Evolutionary conservation across 2,329 filamentous ascomycete genomes (phyloP), one percentile per base, ranked within the genome.

Genomic region (Aspergillus persii): DNA sequence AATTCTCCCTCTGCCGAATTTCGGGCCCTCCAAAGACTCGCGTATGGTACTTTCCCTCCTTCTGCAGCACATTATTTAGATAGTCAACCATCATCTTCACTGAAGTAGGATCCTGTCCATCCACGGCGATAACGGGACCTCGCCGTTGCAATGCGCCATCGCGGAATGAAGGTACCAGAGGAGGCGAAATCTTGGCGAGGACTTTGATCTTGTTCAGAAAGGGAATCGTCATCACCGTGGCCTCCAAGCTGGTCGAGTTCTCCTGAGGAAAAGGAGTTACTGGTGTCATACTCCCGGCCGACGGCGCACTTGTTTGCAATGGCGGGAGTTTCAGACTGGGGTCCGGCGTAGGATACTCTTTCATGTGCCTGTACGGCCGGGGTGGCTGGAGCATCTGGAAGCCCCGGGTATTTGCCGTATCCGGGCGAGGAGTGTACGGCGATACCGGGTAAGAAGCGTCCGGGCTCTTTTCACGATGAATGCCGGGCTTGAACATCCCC

Each of bases 51-150:
- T 83, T 83, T 5, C 77, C 79, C 61, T 83, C 81, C 44, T 80
- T 83, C 51, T 75, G 75, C 50, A 88, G 73, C 47, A 77, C 78
- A 58, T 77, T 80, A 59, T 78, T 81, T 68, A 96, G 79, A 66
- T 87, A 88, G 36, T 82, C 80, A 56, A 89, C 83, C 23, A 96
- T 84, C 18, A 84, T 83, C 3, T 81, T 77, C 3, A 91, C 87
- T 3, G 90, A 84, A 8, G 84, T 80, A 1, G 78, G 73, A 58
- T 88, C 84, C 18, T 89, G 82, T 0, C 93, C 93, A 74, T 98
- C 94, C 30, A 98, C 79, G 0, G 91, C 89, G 62, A 98, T 88
- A 41, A 97, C 84, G 0, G 90, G 85, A 0, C 94, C 93, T n/a
- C 92, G 85, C 6, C 80, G 78, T 65, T 68, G 80, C 5, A 65